Evolutionary conservation across 1,284 basidiomycete species (phyloP), one percentile per base, ranked within the genome.

Genomic region (Lignosus rhinocerotis): DNA sequence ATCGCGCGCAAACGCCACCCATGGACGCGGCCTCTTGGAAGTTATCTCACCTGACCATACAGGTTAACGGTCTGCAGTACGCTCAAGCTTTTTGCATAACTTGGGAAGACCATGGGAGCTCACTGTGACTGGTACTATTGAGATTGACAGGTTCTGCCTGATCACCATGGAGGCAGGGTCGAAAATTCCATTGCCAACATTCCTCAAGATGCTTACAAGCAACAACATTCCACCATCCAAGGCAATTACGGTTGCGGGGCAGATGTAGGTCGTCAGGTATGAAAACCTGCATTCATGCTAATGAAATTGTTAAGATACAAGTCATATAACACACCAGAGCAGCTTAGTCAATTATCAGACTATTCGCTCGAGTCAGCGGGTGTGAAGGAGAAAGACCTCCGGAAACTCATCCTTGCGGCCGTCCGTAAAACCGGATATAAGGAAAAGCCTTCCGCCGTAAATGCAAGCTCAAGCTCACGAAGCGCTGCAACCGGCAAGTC

Each of bases 201-300:
- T 92, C 74, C 76, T 96, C 12, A 89, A 92, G 71, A 66, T 90
- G 11, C 75, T 94, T 11, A 85, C 88, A 1, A 76, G 73, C 45
- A 82, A 84, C 60, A 80, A 81, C 59, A 76, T 94, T 1, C 76
- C 88, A 2, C 82, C 92, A 67, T 71, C 82, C 45, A 86, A 87
- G 59, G 92, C 93, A 0, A 95, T 96, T 83, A 73, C 76, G 3
- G 73, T 92, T 34, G 86, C 93, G 43, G 82, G 83, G 46, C 93
- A 92, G 79, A 82, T 93, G 92, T 94, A 55, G 65, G 85, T 50
- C 19, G 9, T 14, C 3, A 6, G 7, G 2, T 5, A 19, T 19
- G 17, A 11, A 19, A 21, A 43, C 17, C 11, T 10, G 19, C 19
- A 43, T 19, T 43, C n/a, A 10, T 43, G 41, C 19, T 10, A 43